Evolutionary conservation across 208 protist species (phyloP), one percentile per base, ranked within the genome.

Genomic region (Wallacemonas collosoma): DNA sequence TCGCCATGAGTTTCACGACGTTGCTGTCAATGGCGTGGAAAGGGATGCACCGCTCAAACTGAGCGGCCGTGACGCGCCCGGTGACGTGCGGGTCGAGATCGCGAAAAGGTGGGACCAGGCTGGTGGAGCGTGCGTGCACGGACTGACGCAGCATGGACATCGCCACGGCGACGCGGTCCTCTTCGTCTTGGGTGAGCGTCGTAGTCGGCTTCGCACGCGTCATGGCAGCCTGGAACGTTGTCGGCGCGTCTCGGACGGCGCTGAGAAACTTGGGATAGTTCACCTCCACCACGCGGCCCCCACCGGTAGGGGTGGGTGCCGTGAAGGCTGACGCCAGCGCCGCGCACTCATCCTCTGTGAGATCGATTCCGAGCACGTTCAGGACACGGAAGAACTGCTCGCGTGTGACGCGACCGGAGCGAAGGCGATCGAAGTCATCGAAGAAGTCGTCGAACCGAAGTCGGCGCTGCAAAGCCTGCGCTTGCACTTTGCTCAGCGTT

Each of bases 371-470:
- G 65, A 89, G 89, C 39, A 79, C 75, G 14, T 78, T 80, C 43
- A 95, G 72, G 2, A 83, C 88, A 14, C 90, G 88, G 5, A 82
- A 76, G 44, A 97, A 94, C 70, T 97, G 93, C 15, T 57, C 73
- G 36, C 71, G 75, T 2, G 93, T 96, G 67, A 98, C 82, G 41
- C 92, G 79, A 38, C 91, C 93, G 51, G 80, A 80, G 68, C 77
- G 77, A 4, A 97, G 86, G 12, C 58, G 74, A 56, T 98, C 94
- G 69, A 91, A 98, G 73, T 98, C 94, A 12, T 76, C 61, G 63
- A 98, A 95, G 66, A 84, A 82, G 54, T 94, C 85, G 61, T 94
- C 80, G 12, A 96, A 73, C 48, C 88, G 85, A 40, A 96, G 74
- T 47, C 91, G 90, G 26, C 87, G 83, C 72, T 93, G 84, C 44